A percentile compares a stretch with the other conserved stretches of the same genome.
Conservation (phyloP, 148 eudicot genomes). For the Rhododendron simsii region DNA sequence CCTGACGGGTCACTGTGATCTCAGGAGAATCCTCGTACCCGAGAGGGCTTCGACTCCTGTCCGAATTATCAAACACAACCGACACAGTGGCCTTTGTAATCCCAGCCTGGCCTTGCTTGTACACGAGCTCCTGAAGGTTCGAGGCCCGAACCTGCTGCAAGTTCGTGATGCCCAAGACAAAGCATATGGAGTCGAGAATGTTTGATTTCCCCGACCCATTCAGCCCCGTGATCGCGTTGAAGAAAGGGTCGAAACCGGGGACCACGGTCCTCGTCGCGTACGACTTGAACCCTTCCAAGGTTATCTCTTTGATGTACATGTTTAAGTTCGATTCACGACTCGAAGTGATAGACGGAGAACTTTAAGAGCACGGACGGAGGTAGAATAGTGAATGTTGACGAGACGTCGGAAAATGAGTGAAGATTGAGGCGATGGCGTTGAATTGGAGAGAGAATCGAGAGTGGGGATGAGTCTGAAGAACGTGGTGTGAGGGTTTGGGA, state of each 20-base stretch:
- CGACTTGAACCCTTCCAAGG: constrained; percentile 94
- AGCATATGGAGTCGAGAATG: constrained; percentile 75
- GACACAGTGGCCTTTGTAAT: constrained; percentile 96
- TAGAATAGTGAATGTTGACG: constrained; percentile 65
- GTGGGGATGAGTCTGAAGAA: not conserved
- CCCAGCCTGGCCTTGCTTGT: constrained; percentile 99
- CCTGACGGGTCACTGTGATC: constrained; percentile 98
- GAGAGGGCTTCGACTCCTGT: constrained; percentile 74
- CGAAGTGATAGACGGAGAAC: not conserved
- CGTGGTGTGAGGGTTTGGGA: not conserved
- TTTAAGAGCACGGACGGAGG: not conserved
- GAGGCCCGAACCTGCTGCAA: constrained; percentile 98
- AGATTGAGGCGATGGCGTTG: not conserved
- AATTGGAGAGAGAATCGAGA: not conserved
- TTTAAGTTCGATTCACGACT: not conserved
- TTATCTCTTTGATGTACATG: constrained; percentile 76
- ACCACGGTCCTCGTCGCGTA: constrained; percentile 64
- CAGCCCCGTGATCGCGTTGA: constrained; percentile 92
- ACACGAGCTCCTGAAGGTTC: constrained; percentile 90
- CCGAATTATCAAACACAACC: constrained; percentile 70
- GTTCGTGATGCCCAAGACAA: constrained; percentile 90
- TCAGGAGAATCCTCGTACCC: constrained; percentile 84
- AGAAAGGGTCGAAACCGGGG: constrained; percentile 82
- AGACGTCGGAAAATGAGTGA: not conserved
- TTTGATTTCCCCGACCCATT: constrained; percentile 93